Evolutionary conservation across 345 rosid genomes (phyloP), one percentile per base, ranked within the genome.

Genomic region (Carallia brachiata): DNA sequence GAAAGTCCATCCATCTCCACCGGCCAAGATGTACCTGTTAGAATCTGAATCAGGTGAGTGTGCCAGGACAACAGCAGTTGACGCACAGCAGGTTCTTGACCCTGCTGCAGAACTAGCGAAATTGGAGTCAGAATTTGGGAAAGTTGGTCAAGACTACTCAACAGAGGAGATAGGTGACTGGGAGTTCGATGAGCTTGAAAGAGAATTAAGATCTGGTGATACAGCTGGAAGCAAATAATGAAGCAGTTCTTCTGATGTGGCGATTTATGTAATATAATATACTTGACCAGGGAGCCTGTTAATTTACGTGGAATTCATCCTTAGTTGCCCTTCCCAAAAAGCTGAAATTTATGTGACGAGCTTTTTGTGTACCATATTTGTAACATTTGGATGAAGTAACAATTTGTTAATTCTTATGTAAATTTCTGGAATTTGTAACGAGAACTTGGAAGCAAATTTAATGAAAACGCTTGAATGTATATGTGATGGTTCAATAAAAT

Each of bases 101-200:
- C 70, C 86, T 52, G 93, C 88, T 70, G 96, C 96, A 13, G 99
- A 92, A 75, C 75, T 95, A 74, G 96, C 97, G 7, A 86, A 85
- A 88, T 82, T 95, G 50, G 99, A 95, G 79, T 86, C 93, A 0
- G 99, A 90, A 83, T 86, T 92, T 75, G 99, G 97, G 71, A 90
- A 92, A 77, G 90, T 80, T 66, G 79, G 78, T 55, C 88, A 71
- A 56, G 92, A 89, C 82, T 94, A 94, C 81, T 81, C 95, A 1
- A 63, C 76, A 3, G 93, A 86, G 69, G 98, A 94, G 84, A 84
- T 94, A 67, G 89, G 88, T 68, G 97, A 81, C 77, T 94, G 98
- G 97, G 98, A 94, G 72, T 94, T 94, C 18, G 98, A 94, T 61
- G 98, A 94, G 83, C 98, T 91, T 10, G 97, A 94, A 75, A 86